Base-by-base conservation (phyloP, 1,139 yeast species). In the Suhomyces maxii region DNA sequence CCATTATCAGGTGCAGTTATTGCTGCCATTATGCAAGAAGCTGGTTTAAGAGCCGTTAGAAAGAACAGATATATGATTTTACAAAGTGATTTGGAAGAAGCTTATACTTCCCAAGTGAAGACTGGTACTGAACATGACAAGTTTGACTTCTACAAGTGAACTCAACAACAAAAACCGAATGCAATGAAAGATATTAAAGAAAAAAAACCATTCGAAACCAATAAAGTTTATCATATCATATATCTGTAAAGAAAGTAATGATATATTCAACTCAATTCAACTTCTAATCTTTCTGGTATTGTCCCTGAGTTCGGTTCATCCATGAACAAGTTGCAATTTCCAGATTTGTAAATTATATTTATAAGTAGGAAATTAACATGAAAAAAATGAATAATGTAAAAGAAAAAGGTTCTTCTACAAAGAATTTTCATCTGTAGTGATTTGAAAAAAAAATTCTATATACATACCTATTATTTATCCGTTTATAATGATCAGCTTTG, bases 1-100 rank as follows among this genome's bases (percentile, higher is more conserved):
- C 97, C 99, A 37, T 77, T 95, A 52, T 88, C 97, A 36, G 99
- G 99, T 60, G 99, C 99, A 7, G 83, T 91, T 50, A 95, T 95
- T 64, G 98, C 99, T 31, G 99, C 99, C 26, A 93, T 95, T 58
- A 93, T 95, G 99, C 99, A 95, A 79, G 99, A 95, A 71, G 99
- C 99, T 28, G 99, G 99, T 55, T 79, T 95, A 58, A 83, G 98
- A 59, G 99, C 99, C 0, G 98, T 95, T 42, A 86, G 99, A 73
- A 93, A 93, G 76, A 93, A 93, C 69, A 84, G 99, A 70, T 93
- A 93, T 68, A 95, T 95, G 72, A 93, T 95, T 57, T 76, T 95
- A 62, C 98, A 93, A 71, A 83, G 86, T 61, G 99, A 95, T 71
- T 77, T 95, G 65, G 99, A 95, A 65, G 99, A 95, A 71, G 99